A percentile compares a stretch with the other conserved stretches of the same genome.
Evolutionary conservation across 306 rosid genomes (phyloP).

Genomic region (Hippophae tibetana): DNA sequence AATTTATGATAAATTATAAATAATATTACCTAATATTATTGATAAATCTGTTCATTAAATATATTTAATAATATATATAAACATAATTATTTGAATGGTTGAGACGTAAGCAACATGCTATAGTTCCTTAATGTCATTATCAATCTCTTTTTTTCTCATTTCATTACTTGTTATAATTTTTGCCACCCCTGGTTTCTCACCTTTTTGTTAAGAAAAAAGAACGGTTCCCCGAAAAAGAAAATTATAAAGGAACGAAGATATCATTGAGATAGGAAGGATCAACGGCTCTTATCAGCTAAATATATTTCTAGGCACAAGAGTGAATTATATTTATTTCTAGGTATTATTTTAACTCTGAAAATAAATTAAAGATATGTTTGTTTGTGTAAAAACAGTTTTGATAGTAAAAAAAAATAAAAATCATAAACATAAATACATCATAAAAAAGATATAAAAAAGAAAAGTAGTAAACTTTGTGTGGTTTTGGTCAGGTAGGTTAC

Average conservation of each 20-base stretch:
- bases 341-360: too few species aligned
- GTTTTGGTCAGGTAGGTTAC: conserved; percentile 16
- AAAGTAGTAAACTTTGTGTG: conserved; percentile 24
- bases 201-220: conserved; percentile 24
- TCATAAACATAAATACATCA: too few species aligned
- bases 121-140: conserved; percentile 29
- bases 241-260: conserved; percentile 8
- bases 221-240: conserved; percentile 24
- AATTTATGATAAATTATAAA: too few species aligned
- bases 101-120: conserved; percentile 20
- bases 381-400: too few species aligned
- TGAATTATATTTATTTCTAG: background rate
- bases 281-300: too few species aligned
- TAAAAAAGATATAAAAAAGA: conserved; percentile 12
- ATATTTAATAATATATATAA: too few species aligned
- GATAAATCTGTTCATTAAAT: too few species aligned
- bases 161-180: background rate
- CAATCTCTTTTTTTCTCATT: background rate
- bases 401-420: too few species aligned
- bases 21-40: too few species aligned
- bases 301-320: too few species aligned
- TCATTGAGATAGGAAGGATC: too few species aligned
- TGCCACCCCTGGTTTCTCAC: background rate
- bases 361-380: too few species aligned
- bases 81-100: conserved; percentile 22